Evolutionary conservation across 352 stramenopile genomes (phyloP).

Genomic region (Phytopythium boreale): DNA sequence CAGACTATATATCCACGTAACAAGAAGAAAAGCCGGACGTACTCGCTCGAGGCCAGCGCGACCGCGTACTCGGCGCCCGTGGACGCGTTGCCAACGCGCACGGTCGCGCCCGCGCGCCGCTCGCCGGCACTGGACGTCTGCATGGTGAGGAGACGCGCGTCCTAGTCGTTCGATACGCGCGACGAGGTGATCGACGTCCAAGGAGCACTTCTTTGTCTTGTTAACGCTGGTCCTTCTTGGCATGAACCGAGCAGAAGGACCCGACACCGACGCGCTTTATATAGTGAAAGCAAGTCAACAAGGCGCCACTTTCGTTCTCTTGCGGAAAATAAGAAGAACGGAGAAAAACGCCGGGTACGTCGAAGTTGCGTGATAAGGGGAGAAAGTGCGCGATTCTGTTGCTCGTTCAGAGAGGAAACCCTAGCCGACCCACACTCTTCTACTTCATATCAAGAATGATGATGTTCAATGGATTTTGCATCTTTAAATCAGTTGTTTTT

Average conservation of each 20-base stretch:
- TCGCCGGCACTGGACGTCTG: neutral
- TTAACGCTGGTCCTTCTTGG: conserved; percentile 1
- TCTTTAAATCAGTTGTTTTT: neutral
- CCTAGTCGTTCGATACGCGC: neutral
- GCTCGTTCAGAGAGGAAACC: neutral
- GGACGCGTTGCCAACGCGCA: conserved; percentile 49
- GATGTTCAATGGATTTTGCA: neutral
- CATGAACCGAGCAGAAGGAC: neutral
- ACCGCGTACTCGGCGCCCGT: conserved; percentile 36
- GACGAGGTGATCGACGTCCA: neutral
- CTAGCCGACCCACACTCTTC: neutral
- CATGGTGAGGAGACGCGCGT: neutral
- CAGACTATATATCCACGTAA: neutral
- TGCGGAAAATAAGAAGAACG: neutral
- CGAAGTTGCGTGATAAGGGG: conserved; percentile 9
- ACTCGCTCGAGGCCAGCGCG: conserved; percentile 47
- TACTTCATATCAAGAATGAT: neutral
- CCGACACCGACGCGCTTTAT: neutral
- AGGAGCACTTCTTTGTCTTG: neutral
- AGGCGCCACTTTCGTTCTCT: neutral
- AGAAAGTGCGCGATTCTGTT: neutral
- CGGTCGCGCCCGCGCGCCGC: conserved; percentile 2
- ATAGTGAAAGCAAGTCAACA: conserved; percentile 5
- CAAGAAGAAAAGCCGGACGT: conserved; percentile 8
- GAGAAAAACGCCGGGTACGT: neutral